A percentile compares a stretch with the other conserved stretches of the same genome.
Conservation (phyloP, 768 basidiomycete species). For the Mycena capillaripes region DNA sequence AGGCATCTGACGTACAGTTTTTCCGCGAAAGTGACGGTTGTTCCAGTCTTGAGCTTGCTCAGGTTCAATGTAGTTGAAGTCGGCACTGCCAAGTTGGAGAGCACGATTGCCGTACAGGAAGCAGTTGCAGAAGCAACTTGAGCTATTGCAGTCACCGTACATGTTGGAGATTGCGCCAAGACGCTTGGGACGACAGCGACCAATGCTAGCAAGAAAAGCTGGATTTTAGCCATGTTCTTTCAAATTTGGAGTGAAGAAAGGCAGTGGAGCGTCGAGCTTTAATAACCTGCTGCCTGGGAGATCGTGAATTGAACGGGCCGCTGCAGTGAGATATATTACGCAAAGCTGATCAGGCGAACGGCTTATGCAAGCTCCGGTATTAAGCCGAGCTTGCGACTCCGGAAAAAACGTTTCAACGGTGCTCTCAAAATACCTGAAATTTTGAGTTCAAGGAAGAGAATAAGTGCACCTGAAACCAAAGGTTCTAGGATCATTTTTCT, state of each 20-base stretch:
- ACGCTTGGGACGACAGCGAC: constrained; percentile 9
- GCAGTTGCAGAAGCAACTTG: constrained; percentile 28
- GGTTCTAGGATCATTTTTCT: constrained; percentile 15
- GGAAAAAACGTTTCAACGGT: constrained; percentile 7
- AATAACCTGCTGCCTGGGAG: constrained; percentile 8
- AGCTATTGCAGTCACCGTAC: constrained; percentile 26
- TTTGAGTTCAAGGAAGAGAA: constrained; percentile 7
- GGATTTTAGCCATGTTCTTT: constrained; percentile 11
- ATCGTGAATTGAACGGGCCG: constrained; percentile 19
- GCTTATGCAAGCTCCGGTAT: constrained; percentile 2
- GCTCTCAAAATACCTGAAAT: constrained; percentile 1
- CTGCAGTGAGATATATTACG: constrained; percentile 9
- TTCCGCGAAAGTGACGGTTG: constrained; percentile 31
- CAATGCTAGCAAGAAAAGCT: constrained; percentile 18
- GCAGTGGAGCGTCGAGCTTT: constrained; percentile 4
- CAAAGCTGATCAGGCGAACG: constrained; percentile 6
- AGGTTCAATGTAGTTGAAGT: constrained; percentile 24
- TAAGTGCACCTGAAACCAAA: constrained; percentile 1
- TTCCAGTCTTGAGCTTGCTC: constrained; percentile 30
- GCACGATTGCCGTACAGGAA: constrained; percentile 27
- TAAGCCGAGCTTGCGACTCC: constrained; percentile 13
- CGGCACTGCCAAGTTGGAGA: constrained; percentile 31
- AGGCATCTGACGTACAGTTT: constrained; percentile 19
- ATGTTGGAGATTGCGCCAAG: constrained; percentile 26
- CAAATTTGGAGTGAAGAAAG: not conserved